These are phyloP conservation scores for Rosa lucieae DNA, from an alignment of 306 rosid genomes.

Conservation along the genomic window DNA sequence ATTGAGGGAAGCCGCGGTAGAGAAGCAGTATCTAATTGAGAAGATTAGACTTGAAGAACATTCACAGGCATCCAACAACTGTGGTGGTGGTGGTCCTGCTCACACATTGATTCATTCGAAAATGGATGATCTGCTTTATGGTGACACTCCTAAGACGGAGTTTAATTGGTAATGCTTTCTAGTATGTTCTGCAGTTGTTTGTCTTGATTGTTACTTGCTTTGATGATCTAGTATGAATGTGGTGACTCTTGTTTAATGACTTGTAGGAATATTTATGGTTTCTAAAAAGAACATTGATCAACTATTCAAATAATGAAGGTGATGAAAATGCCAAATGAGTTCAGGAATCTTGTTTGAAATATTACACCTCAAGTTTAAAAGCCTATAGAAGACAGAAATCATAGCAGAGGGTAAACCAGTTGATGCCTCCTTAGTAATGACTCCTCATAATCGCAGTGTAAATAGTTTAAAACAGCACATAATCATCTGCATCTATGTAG, in stretches of 20 bases:
- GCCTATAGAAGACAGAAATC: neutral
- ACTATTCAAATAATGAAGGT: neutral
- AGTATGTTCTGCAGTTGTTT: constrained; percentile 17
- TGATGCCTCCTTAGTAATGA: neutral
- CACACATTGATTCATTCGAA: constrained; percentile 62
- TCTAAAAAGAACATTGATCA: neutral
- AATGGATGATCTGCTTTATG: constrained; percentile 72
- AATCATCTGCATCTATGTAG: neutral
- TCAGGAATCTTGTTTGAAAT: neutral
- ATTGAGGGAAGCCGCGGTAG: constrained; percentile 88
- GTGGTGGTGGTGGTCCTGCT: constrained; percentile 59
- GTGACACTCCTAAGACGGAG: constrained; percentile 54
- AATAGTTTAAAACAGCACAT: neutral
- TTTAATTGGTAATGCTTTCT: constrained; percentile 29
- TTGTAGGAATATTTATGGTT: neutral
- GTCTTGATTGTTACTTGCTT: constrained; percentile 6
- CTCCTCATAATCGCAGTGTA: neutral
- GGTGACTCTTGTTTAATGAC: constrained; percentile 21
- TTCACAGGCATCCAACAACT: constrained; percentile 63
- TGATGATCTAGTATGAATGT: constrained; percentile 4
- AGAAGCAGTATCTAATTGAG: constrained; percentile 89
- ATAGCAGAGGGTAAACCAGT: neutral
- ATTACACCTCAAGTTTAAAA: neutral
- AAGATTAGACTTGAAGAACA: constrained; percentile 91
- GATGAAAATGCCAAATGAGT: neutral